These are phyloP conservation scores for Penicillium sp. DNA, from an alignment of 2,329 filamentous ascomycete species.

Conservation along the genomic window DNA sequence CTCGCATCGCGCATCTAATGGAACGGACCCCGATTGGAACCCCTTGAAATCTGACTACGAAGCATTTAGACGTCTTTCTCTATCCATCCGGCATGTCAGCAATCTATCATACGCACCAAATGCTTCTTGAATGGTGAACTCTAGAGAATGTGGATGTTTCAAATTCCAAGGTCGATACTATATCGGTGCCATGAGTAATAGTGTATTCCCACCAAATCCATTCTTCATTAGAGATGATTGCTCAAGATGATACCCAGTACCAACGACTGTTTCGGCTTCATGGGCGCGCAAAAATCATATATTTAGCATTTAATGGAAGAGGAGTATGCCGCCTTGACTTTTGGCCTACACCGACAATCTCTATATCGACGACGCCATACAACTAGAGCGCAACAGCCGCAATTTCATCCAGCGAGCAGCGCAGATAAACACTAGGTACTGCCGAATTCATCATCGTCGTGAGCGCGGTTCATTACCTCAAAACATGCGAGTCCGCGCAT, in stretches of 20 bases:
- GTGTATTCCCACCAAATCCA: too few relatives aligned
- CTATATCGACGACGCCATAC: conserved; percentile 25
- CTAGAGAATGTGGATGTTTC: conserved; percentile 35
- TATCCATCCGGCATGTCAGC: conserved; percentile 63
- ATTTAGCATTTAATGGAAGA: too few relatives aligned
- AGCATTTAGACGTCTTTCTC: conserved; percentile 56
- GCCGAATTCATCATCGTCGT: conserved; percentile 26
- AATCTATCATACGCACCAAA: conserved; percentile 54
- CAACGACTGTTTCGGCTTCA: too few relatives aligned
- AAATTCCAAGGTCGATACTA: too few relatives aligned
- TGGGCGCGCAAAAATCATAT: too few relatives aligned
- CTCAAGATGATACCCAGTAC: too few relatives aligned
- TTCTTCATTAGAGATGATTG: too few relatives aligned
- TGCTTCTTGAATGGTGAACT: conserved; percentile 44
- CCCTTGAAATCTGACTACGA: not conserved
- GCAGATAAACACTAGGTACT: conserved; percentile 29
- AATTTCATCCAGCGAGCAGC: conserved; percentile 25
- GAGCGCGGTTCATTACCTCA: conserved; percentile 29
- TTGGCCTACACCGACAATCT: conserved; percentile 28
- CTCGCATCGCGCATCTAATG: conserved; percentile 7
- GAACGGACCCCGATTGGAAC: not conserved
- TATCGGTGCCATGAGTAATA: too few relatives aligned
- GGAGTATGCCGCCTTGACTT: too few relatives aligned
- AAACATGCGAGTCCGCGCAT: not conserved
- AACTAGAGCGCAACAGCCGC: conserved; percentile 30